Percentiles rank a stretch among this genome's conserved stretches.
Conservation (phyloP, 2,329 filamentous ascomycete species). For the Epichloe typhina region DNA sequence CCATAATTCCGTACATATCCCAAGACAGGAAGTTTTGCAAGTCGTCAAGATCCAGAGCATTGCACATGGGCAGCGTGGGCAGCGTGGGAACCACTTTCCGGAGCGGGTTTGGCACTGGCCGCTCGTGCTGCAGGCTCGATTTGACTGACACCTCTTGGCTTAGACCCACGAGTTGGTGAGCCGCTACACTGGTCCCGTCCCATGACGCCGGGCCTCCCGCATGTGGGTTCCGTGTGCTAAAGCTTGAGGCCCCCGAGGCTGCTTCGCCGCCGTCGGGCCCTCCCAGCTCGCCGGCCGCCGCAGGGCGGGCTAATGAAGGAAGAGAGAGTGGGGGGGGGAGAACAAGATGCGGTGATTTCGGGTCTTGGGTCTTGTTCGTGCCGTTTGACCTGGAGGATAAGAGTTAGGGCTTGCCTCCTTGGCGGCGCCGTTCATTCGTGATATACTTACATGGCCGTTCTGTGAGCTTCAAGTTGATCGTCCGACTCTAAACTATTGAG, state of each 20-base stretch:
- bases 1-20: constrained; percentile 29
- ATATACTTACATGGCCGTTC: constrained; percentile 9
- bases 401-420: neutral
- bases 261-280: constrained; percentile 7
- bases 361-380: constrained; percentile 6
- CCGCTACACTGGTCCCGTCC: constrained; percentile 15
- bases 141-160: constrained; percentile 13
- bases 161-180: constrained; percentile 14
- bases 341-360: constrained; percentile 8
- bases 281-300: constrained; percentile 4
- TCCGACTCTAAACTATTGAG: constrained; percentile 11
- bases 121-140: constrained; percentile 24
- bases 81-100: constrained; percentile 10
- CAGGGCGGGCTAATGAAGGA: constrained; percentile 10
- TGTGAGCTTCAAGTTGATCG: constrained; percentile 11
- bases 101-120: constrained; percentile 17
- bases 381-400: constrained; percentile 6
- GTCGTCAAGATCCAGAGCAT: constrained; percentile 24
- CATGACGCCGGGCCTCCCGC: constrained; percentile 11
- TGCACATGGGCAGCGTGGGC: constrained; percentile 19
- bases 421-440: neutral
- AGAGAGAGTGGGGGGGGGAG: constrained; percentile 14
- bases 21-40: constrained; percentile 26
- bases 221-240: constrained; percentile 12
- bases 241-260: constrained; percentile 7